Percentiles rank a stretch among this genome's conserved stretches.
phyloP scores from a whole-genome alignment of 106 monocot genomes.

The Dendrobium nobile region DNA sequence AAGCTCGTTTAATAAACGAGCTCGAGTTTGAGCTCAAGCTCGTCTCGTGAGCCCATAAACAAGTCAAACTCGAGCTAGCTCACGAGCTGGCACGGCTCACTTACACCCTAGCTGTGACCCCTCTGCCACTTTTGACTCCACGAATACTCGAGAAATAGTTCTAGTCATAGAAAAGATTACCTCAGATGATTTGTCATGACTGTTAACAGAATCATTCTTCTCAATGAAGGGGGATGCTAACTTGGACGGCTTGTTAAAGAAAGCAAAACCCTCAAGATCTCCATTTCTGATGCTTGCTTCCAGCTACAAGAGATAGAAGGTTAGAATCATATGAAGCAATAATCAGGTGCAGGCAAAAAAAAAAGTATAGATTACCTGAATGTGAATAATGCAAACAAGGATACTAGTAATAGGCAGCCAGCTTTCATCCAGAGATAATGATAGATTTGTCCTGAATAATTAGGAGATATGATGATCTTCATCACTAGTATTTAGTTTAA shows the following conservation, averaged over 20 bases:
- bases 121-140: too few species aligned
- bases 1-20: too few species aligned
- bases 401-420: constrained; percentile 89
- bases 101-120: too few species aligned
- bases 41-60: too few species aligned
- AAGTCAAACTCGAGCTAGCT: too few species aligned
- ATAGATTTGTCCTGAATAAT: constrained; percentile 76
- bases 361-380: constrained; percentile 43
- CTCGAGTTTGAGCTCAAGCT: too few species aligned
- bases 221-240: constrained; percentile 1
- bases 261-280: constrained; percentile 29
- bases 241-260: constrained; percentile 18
- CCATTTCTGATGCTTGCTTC: constrained; percentile 52
- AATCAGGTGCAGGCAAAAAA: not conserved
- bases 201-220: constrained; percentile 16
- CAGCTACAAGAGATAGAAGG: constrained; percentile 19
- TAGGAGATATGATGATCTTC: not conserved
- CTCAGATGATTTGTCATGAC: not conserved
- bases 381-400: constrained; percentile 60
- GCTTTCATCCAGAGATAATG: constrained; percentile 79
- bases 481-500: not conserved
- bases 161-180: not conserved
- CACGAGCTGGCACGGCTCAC: too few species aligned
- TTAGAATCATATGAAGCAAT: not conserved
- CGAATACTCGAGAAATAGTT: too few species aligned